These are phyloP conservation scores for Wickerhamiella galacta DNA, from an alignment of 805 yeast species.

Conservation along the genomic window DNA sequence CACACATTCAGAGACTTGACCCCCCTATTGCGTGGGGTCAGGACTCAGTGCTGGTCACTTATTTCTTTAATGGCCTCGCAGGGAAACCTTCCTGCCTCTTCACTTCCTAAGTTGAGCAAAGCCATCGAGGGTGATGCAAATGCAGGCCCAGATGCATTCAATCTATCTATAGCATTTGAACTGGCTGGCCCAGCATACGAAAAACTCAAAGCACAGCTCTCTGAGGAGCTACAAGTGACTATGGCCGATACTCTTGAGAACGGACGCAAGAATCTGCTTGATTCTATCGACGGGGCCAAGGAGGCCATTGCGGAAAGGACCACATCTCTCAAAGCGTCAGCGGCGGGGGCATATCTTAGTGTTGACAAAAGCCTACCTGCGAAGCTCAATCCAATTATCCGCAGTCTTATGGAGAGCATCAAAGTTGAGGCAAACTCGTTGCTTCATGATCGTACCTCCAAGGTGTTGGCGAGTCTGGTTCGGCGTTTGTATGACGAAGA, in stretches of 20 bases:
- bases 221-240: constrained; percentile 53
- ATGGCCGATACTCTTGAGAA: constrained; percentile 63
- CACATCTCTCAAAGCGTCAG: constrained; percentile 49
- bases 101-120: constrained; percentile 69
- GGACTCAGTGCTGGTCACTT: constrained; percentile 76
- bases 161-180: constrained; percentile 58
- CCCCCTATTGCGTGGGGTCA: constrained; percentile 66
- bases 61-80: constrained; percentile 60
- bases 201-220: constrained; percentile 43
- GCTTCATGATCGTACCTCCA: constrained; percentile 58
- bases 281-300: constrained; percentile 55
- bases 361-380: constrained; percentile 45
- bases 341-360: constrained; percentile 57
- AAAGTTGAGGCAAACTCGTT: constrained; percentile 52
- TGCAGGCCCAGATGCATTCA: constrained; percentile 88
- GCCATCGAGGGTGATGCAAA: constrained; percentile 87
- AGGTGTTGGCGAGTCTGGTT: constrained; percentile 48
- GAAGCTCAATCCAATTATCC: constrained; percentile 74
- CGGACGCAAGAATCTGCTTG: constrained; percentile 47
- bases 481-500: constrained; percentile 36
- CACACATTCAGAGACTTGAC: constrained; percentile 77
- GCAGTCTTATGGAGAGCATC: constrained; percentile 83
- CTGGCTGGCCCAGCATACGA: constrained; percentile 47
- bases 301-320: constrained; percentile 28
- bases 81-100: constrained; percentile 54